Percentiles rank a stretch among this genome's conserved stretches.
Evolutionary conservation across 805 yeast genomes (phyloP).

Genomic region (Kodamaea leandrae): DNA sequence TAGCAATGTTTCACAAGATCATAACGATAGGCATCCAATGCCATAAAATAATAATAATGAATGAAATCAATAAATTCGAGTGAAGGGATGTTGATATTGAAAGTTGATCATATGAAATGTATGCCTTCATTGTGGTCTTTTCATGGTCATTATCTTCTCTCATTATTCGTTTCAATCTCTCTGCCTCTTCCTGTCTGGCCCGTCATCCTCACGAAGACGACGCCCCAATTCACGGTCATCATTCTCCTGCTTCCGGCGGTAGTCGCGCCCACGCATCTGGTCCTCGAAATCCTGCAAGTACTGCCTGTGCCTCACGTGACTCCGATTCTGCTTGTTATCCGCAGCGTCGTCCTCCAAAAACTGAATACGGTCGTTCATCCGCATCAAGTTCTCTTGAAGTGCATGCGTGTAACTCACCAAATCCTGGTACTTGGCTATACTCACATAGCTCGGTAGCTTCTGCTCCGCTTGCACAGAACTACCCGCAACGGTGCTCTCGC

Average conservation of each 20-base stretch:
- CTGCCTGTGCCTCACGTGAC: constrained; percentile 7
- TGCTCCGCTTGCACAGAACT: too few species aligned
- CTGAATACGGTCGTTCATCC: constrained; percentile 27
- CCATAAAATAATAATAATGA: too few species aligned
- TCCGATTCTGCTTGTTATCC: too few species aligned
- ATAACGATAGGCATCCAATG: too few species aligned
- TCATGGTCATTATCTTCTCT: too few species aligned
- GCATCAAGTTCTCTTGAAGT: constrained; percentile 27
- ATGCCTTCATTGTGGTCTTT: too few species aligned
- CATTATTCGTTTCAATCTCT: not conserved
- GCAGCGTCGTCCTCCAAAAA: constrained; percentile 26
- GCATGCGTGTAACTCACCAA: constrained; percentile 32
- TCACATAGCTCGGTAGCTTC: constrained; percentile 21
- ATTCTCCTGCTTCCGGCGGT: constrained; percentile 9
- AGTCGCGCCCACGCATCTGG: constrained; percentile 11
- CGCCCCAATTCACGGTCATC: constrained; percentile 11
- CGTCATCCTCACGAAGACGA: constrained; percentile 6
- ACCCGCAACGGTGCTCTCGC: not conserved
- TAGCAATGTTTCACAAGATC: too few species aligned
- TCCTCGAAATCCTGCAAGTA: constrained; percentile 11
- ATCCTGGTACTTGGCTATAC: constrained; percentile 32
- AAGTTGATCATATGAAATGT: too few species aligned
- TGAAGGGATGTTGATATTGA: too few species aligned
- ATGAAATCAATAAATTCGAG: too few species aligned
- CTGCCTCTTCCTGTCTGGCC: constrained; percentile 1